Base-by-base conservation (phyloP, 805 yeast genomes). In the Lachancea mirantina region DNA sequence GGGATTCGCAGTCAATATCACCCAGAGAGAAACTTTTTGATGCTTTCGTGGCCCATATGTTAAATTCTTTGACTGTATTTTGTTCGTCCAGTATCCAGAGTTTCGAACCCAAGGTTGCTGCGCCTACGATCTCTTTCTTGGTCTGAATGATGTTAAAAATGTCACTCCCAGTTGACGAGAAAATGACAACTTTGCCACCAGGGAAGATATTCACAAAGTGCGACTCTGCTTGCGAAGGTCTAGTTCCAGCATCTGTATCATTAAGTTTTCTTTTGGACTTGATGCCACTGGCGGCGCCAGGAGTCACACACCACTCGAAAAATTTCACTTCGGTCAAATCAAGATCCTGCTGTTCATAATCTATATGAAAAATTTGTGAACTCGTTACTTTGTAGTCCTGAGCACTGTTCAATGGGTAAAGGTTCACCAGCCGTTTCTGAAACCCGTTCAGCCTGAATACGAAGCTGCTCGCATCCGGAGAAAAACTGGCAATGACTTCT, bases 71-170 rank as follows among this genome's bases (percentile, higher is more conserved):
- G 36, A 41, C 63, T 29, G 47, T 52, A 11, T 50, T 46, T 17
- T 55, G 61, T 9, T 39, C 35, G 37, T 58, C 62, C 17, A 55
- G 30, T 17, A 46, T 48, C 59, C 62, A 60, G n/a, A 68, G 50
- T 6, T 46, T 39, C 5, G 55, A 36, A 19, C 52, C 63, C 13
- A 49, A 42, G 19, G 67, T 51, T 14, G 59, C 55, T 10, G 59
- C 52, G 13, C 62, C 64, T 13, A 67, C 28, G 6, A 63, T 39
- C 14, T 62, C 65, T 14, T 41, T 30, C 16, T 50, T 47, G 13
- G 62, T 64, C 38, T 57, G 63, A 16, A 58, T 43, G 9, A 68
- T 48, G 28, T 56, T 48, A 4, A 53, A 50, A 26, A 68, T 61
- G 21, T 49, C 54, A 8, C 59, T 49, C 21, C 61, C 61, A 26